Base-by-base conservation (phyloP, 139 green algal genomes). In the Coccomyxa sp. region DNA sequence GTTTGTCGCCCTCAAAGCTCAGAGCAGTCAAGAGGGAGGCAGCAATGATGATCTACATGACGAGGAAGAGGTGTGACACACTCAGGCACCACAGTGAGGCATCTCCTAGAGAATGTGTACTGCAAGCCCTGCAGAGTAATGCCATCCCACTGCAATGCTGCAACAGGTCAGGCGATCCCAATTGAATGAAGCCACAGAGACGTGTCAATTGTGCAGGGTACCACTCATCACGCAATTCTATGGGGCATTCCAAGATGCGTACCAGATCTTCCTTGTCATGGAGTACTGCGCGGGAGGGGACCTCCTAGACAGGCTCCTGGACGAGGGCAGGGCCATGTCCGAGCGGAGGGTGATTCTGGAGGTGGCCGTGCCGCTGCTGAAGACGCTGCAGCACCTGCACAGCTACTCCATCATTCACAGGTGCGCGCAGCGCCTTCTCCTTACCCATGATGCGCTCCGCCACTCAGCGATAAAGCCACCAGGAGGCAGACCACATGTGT, bases 181-280 rank as follows among this genome's bases (percentile, higher is more conserved):
- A n/a, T n/a, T n/a, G n/a, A n/a, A n/a, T 64, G 18, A 31, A 18
- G 5, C 50, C 5, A 64, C 5, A 6, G 50, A 22, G 50, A 22
- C 27, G 50, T 22, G 27, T 64, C 18, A 6, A 18, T 64, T 18
- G 3, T 64, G 78, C 82, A 94, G 87, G 39, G 77, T 91, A n/a
- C 90, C 89, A 4, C 58, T 84, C 70, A 78, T 87, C 8, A 87
- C 87, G 3, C 55, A 82, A 1, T 91, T 88, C 58, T 82, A 85
- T 9, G 87, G 80, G 18, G 85, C 88, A 27, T 95, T 93, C 72
- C 82, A 94, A 36, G 87, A 94, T 75, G 81, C 79, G 9, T 73
- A 79, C 3, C 74, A 88, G 69, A 85, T 91, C 8, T 94, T 88
- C 79, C 91, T 95, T 22, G 83, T 95, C 0, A 94, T 94, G 91